Conservation (phyloP, 2,329 filamentous ascomycete species). For the Apiospora marii region DNA sequence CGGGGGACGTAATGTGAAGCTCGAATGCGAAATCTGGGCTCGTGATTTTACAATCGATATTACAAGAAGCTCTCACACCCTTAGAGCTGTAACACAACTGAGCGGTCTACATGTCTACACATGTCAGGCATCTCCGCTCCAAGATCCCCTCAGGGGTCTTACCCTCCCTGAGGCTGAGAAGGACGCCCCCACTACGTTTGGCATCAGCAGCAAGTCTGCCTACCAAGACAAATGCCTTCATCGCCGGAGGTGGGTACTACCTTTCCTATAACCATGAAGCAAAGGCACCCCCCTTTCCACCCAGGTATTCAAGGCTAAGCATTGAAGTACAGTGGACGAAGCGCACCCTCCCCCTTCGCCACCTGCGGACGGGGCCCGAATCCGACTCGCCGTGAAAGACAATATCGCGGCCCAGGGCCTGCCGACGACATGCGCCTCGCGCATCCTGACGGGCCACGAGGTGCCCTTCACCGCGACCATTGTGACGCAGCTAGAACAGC, state of each 20-base stretch:
- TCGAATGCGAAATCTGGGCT: slow-evolving; percentile 2
- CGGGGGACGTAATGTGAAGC: neutral
- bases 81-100: neutral
- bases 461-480: slow-evolving; percentile 88
- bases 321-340: neutral
- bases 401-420: slow-evolving; percentile 73
- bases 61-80: neutral
- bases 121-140: slow-evolving; percentile 41
- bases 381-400: slow-evolving; percentile 74
- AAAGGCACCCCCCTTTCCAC: neutral
- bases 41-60: neutral
- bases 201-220: neutral
- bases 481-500: slow-evolving; percentile 69
- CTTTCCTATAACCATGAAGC: neutral
- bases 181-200: neutral
- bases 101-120: slow-evolving; percentile 44
- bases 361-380: slow-evolving; percentile 30
- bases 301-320: neutral
- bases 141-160: slow-evolving; percentile 40
- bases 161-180: slow-evolving; percentile 28
- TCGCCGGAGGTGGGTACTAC: slow-evolving; percentile 18
- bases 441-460: slow-evolving; percentile 72
- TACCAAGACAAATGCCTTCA: slow-evolving; percentile 12
- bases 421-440: slow-evolving; percentile 86
- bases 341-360: neutral